Base-by-base conservation (phyloP, 495 filamentous ascomycete species). In the Hyaloscypha bicolor region DNA sequence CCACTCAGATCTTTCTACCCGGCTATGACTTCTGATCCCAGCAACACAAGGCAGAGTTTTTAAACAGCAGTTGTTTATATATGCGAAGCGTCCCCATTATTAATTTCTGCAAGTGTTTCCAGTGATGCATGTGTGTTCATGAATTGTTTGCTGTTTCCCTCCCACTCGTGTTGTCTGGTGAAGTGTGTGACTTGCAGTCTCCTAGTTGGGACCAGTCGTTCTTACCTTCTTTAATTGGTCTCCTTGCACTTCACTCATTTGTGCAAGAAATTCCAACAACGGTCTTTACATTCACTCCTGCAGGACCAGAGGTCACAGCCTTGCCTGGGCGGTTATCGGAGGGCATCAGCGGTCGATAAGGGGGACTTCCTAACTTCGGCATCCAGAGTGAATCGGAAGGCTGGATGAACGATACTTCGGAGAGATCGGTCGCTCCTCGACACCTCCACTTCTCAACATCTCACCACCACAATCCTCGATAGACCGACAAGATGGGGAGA, bases 401-500 rank as follows among this genome's bases (percentile, higher is more conserved):
- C 53, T 55, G 53, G 53, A 55, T 55, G 39, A 22, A n/a, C 32
- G 11, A 48, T 12, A n/a, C 30, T 33, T 53, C 25, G 25, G 21
- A 52, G 3, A 25, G n/a, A 52, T 25, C n/a, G 6, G 22, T 63
- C 45, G 60, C 37, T 51, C 42, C 39, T 55, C 30, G 53, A 55
- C 42, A 45, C 42, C 42, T 60, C 19, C 29, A 30, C 31, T 39
- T 37, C 62, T 4, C 29, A 56, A 64, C 9, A 6, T 6, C n/a
- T 22, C 29, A 35, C 21, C 25, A 56, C 48, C 60, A 60, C 33
- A 53, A 31, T 29, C 53, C 25, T 55, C 53, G 30, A 55, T 29
- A 25, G 53, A 55, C 21, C 5, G 56, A 35, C 56, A 35, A 32
- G 11, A 70, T 66, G 64, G 68, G 68, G 3, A 63, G 51, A 31